Evolutionary conservation across 75 land plant genomes (phyloP), one percentile per base, ranked within the genome.

Genomic region (Pinus albicaulis): DNA sequence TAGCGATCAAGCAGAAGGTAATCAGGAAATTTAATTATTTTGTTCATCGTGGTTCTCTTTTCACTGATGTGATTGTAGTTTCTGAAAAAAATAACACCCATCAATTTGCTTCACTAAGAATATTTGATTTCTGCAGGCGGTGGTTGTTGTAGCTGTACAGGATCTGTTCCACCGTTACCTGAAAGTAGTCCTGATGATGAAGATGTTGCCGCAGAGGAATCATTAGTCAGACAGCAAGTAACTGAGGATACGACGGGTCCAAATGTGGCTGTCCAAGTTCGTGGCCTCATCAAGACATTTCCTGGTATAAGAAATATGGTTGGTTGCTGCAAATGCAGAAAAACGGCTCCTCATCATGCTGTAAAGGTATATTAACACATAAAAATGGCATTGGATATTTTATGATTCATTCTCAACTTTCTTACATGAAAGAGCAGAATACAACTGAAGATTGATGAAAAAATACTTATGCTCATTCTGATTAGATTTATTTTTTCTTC

Each of bases 131-230:
- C 53, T 48, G 53, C 84, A 95, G 95, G 89, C 73, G 95, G 95
- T 36, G 78, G 98, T 80, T 73, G 84, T 57, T 96, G 90, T 73
- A 90, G 87, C 77, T 93, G 95, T 81, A 71, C 75, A 28, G 75
- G 86, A 38, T 91, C 96, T 24, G 44, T 77, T 52, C 90, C 98
- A 59, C 88, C 83, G 57, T 25, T 76, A 66, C 89, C 89, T 41
- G 79, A 80, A 73, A 72, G 76, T 52, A 78, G 77, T 61, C 88
- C 85, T 31, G 85, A 87, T 76, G 99, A 97, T 82, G 91, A 92
- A 78, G 99, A 97, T 86, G 99, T 97, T 20, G 82, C 83, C 60
- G 87, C 87, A 74, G 99, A 97, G 79, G 95, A 92, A 80, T 78
- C 76, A 65, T 57, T 73, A 11, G 95, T 97, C 22, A 92, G 86